Conservation (phyloP, 768 basidiomycete genomes). For the Phylloporus scabripes region DNA sequence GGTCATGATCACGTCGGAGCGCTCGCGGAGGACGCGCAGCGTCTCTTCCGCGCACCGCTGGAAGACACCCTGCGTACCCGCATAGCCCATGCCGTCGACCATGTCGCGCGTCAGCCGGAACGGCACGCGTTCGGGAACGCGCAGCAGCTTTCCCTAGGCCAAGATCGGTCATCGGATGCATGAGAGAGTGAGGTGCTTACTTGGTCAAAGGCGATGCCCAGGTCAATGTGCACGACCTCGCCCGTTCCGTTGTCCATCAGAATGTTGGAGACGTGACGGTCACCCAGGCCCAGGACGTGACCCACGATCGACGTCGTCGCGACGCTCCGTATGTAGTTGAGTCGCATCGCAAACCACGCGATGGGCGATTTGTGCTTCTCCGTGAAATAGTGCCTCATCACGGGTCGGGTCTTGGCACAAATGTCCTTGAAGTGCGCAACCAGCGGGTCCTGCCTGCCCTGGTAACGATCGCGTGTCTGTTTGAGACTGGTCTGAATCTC, state of each 20-base stretch:
- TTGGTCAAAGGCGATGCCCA: conserved; percentile 96
- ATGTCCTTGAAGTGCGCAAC: conserved; percentile 33
- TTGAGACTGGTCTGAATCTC: conserved; percentile 31
- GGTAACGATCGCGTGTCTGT: conserved; percentile 29
- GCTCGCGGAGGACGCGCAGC: conserved; percentile 79
- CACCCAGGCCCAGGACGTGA: conserved; percentile 86
- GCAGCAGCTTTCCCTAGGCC: conserved; percentile 68
- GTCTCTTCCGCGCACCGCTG: conserved; percentile 95
- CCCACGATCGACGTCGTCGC: conserved; percentile 94
- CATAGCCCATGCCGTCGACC: conserved; percentile 88
- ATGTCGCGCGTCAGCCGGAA: conserved; percentile 94
- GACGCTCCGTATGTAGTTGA: conserved; percentile 87
- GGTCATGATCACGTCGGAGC: conserved; percentile 85
- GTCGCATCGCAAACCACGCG: conserved; percentile 86
- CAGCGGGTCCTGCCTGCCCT: conserved; percentile 28
- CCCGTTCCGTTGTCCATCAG: conserved; percentile 77
- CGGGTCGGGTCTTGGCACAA: conserved; percentile 59
- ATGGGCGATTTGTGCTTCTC: conserved; percentile 85
- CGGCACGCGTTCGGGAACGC: conserved; percentile 82
- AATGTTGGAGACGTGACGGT: conserved; percentile 90
- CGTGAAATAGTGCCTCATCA: conserved; percentile 92
- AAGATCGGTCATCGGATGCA: not conserved
- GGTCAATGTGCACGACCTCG: conserved; percentile 91
- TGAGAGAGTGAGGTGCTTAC: conserved; percentile 33
- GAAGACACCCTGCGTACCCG: conserved; percentile 91